Percentiles rank a stretch among this genome's conserved stretches.
Conservation (phyloP, 352 stramenopile genomes). For the Phytopythium boreale region DNA sequence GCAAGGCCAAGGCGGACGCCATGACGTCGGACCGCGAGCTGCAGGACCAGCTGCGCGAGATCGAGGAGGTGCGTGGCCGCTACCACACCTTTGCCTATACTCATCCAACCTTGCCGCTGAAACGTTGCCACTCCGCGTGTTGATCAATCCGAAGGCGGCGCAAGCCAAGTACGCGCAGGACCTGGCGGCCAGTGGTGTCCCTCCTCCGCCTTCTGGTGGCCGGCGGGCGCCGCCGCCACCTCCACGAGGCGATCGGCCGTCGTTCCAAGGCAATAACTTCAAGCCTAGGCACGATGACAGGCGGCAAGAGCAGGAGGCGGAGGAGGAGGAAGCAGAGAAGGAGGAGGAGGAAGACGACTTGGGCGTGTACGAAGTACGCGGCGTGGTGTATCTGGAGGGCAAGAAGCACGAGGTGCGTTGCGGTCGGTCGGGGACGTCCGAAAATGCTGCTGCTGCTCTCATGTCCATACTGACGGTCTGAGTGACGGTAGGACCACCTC, state of each 20-base stretch:
- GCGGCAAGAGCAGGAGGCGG: neutral
- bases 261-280: neutral
- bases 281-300: neutral
- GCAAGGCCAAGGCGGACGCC: conserved; percentile 64
- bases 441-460: neutral
- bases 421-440: too few relatives aligned
- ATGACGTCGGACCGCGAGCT: conserved; percentile 51
- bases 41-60: conserved; percentile 62
- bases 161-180: conserved; percentile 59
- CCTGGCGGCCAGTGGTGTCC: conserved; percentile 30
- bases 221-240: conserved; percentile 2
- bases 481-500: conserved; percentile 37
- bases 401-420: conserved; percentile 57
- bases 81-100: neutral
- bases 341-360: conserved; percentile 57
- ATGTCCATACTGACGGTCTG: neutral
- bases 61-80: conserved; percentile 42
- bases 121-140: too few relatives aligned
- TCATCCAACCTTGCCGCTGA: neutral
- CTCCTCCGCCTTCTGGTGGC: conserved; percentile 18
- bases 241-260: neutral
- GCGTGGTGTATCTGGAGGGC: conserved; percentile 77
- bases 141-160: conserved; percentile 22
- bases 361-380: conserved; percentile 66
- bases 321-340: conserved; percentile 14